These are phyloP conservation scores for Yamadazyma sp. DNA, from an alignment of 805 yeast genomes.

Conservation along the genomic window DNA sequence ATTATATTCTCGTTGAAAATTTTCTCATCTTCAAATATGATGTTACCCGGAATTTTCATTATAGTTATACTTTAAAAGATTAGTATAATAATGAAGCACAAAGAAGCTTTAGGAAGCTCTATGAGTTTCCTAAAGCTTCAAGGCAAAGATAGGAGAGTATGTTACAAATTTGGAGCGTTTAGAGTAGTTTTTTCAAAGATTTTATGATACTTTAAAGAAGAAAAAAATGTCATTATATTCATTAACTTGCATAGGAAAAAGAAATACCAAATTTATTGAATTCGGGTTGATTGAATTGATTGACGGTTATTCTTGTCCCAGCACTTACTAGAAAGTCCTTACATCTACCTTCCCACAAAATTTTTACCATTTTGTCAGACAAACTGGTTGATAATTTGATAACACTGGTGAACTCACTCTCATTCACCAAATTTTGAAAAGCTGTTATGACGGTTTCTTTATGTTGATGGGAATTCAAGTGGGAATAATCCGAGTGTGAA, in stretches of 20 bases:
- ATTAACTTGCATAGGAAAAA: constrained; percentile 50
- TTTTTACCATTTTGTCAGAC: constrained; percentile 54
- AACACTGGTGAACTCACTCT: constrained; percentile 63
- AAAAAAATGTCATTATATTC: background rate
- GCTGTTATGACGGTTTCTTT: constrained; percentile 45
- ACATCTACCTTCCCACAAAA: constrained; percentile 86
- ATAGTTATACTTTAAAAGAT: too few relatives aligned
- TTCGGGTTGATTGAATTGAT: constrained; percentile 39
- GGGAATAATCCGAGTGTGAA: constrained; percentile 1
- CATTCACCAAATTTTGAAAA: constrained; percentile 48
- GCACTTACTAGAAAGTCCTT: constrained; percentile 76
- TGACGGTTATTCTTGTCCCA: constrained; percentile 56
- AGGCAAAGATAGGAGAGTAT: too few relatives aligned
- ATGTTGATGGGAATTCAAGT: constrained; percentile 7
- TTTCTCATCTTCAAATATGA: background rate
- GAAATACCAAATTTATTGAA: constrained; percentile 55
- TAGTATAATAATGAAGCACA: too few relatives aligned
- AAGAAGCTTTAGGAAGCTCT: too few relatives aligned
- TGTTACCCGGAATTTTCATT: constrained; percentile 1
- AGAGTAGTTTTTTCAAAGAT: too few relatives aligned
- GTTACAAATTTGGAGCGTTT: too few relatives aligned
- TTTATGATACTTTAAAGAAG: too few relatives aligned
- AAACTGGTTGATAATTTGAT: constrained; percentile 71
- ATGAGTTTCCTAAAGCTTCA: too few relatives aligned
- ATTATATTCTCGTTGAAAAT: constrained; percentile 3